Conservation (phyloP, 441 rosid genomes). For the Manihot esculenta region DNA sequence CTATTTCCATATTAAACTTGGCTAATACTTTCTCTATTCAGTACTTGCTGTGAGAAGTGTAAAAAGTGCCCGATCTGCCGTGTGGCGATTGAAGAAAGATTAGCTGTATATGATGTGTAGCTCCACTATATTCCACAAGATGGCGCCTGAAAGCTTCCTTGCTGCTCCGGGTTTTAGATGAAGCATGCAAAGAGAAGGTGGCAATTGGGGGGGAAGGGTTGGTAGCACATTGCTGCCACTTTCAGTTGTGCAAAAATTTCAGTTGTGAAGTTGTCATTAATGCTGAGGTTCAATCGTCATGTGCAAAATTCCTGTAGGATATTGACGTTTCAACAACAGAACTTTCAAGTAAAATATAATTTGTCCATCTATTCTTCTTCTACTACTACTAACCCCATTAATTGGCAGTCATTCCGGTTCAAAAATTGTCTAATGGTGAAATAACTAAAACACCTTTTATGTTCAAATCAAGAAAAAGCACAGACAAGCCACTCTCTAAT, state of each 20-base stretch:
- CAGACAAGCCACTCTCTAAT: too few relatives aligned
- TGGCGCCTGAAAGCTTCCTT: constrained; percentile 23
- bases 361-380: too few relatives aligned
- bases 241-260: not conserved
- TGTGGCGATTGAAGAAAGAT: constrained; percentile 60
- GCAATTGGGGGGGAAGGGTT: not conserved
- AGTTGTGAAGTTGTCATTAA: not conserved
- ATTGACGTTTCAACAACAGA: not conserved
- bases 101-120: constrained; percentile 84
- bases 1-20: too few relatives aligned
- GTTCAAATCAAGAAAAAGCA: too few relatives aligned
- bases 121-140: constrained; percentile 16
- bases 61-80: constrained; percentile 89
- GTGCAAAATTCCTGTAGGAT: not conserved
- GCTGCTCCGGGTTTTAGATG: constrained; percentile 41
- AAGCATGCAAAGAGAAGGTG: constrained; percentile 35
- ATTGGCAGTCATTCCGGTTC: too few relatives aligned
- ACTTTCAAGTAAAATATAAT: too few relatives aligned
- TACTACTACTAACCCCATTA: too few relatives aligned
- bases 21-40: constrained; percentile 28
- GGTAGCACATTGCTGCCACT: not conserved
- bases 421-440: too few relatives aligned
- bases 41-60: constrained; percentile 83
- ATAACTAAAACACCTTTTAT: too few relatives aligned
- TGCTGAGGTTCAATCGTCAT: not conserved